Evolutionary conservation across 257 asterid species (phyloP).

Genomic region (Jasminum sambac): DNA sequence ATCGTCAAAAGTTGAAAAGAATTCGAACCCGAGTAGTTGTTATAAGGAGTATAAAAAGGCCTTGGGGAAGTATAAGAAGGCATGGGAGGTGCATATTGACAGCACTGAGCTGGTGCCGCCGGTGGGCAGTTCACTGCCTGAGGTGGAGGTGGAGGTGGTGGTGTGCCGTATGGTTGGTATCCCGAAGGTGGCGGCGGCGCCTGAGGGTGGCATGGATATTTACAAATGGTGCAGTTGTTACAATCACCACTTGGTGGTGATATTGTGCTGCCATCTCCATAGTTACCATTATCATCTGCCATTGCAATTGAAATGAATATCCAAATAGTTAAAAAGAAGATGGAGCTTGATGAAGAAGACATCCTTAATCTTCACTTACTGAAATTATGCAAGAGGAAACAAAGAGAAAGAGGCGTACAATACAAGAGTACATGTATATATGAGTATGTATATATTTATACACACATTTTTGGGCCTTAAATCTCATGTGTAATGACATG

Average conservation of each 20-base stretch:
- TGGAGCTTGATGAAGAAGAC: constrained; percentile 4
- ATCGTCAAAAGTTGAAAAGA: no score
- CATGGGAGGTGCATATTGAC: constrained; percentile 31
- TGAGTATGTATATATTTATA: neutral
- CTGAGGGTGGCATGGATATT: constrained; percentile 31
- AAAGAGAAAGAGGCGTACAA: neutral
- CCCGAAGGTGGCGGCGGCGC: constrained; percentile 19
- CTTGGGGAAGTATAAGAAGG: constrained; percentile 39
- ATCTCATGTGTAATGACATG: constrained; percentile 28
- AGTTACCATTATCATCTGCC: constrained; percentile 26
- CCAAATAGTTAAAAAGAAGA: constrained; percentile 12
- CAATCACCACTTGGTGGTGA: constrained; percentile 21
- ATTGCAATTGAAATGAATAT: constrained; percentile 18
- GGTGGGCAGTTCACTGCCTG: constrained; percentile 35
- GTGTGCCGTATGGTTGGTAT: neutral
- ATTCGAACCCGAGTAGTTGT: constrained; percentile 29
- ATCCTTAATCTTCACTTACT: neutral
- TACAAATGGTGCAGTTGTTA: constrained; percentile 40
- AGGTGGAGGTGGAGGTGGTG: constrained; percentile 36
- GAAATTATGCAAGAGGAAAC: neutral
- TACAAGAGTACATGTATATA: neutral
- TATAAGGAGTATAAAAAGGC: constrained; percentile 35
- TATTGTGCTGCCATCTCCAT: constrained; percentile 27
- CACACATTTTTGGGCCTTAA: neutral
- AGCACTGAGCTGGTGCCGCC: constrained; percentile 38